Conservation (phyloP, 441 rosid genomes). For the Gossypium trilobum region DNA sequence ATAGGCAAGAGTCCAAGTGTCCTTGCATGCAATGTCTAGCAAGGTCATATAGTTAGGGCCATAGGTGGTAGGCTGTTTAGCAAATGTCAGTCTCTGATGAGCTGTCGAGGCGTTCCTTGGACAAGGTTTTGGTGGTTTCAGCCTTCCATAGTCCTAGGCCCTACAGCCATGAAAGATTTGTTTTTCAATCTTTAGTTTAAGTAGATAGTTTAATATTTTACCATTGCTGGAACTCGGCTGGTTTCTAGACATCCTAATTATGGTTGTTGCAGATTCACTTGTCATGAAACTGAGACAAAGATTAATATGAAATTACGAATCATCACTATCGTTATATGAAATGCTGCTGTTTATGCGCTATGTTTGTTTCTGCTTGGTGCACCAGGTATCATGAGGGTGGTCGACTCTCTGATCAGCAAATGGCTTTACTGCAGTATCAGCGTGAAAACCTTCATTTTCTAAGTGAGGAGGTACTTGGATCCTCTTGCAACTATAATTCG, state of each 20-base stretch:
- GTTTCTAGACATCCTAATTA: background rate
- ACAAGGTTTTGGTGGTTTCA: no score
- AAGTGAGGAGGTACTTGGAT: conserved; percentile 56
- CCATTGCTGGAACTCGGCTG: background rate
- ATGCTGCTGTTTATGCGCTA: background rate
- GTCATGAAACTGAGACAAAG: background rate
- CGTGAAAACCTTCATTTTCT: conserved; percentile 46
- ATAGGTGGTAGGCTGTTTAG: no score
- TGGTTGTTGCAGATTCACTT: conserved; percentile 1
- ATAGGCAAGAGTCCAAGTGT: no score
- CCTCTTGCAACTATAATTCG: background rate
- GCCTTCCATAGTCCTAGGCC: no score
- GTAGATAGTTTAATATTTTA: background rate
- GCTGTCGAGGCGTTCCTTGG: no score
- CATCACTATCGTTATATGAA: background rate
- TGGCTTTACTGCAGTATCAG: conserved; percentile 94
- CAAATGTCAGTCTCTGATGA: no score
- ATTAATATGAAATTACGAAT: background rate
- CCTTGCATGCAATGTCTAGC: no score
- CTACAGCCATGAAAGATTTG: background rate
- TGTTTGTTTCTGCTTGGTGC: conserved; percentile 16
- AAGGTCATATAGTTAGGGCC: no score
- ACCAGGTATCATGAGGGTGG: conserved; percentile 88
- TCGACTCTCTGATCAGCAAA: conserved; percentile 94
- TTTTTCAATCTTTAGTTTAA: background rate